Conservation (phyloP, 768 basidiomycete genomes). For the Pulveroboletus sp. region DNA sequence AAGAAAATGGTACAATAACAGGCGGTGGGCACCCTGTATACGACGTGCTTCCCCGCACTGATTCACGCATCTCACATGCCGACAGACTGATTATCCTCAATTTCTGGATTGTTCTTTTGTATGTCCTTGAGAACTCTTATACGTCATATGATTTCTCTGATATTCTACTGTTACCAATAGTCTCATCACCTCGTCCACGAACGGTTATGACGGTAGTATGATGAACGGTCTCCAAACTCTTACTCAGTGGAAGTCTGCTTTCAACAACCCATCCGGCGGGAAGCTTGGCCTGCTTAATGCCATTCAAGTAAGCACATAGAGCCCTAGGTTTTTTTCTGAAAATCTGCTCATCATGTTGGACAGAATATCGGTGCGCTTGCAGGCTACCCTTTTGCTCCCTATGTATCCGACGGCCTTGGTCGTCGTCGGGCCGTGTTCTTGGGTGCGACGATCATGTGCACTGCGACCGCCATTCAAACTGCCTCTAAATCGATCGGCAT, state of each 20-base stretch:
- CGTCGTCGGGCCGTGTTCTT: conserved; percentile 62
- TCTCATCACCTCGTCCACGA: conserved; percentile 71
- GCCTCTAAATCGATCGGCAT: conserved; percentile 68
- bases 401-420: conserved; percentile 67
- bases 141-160: background rate
- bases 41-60: background rate
- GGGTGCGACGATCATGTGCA: conserved; percentile 64
- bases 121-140: conserved; percentile 15
- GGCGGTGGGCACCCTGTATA: conserved; percentile 39
- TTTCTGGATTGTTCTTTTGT: conserved; percentile 67
- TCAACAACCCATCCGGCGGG: conserved; percentile 51
- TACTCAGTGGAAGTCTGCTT: conserved; percentile 57
- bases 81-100: conserved; percentile 57
- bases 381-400: conserved; percentile 67
- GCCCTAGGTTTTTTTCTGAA: background rate
- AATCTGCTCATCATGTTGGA: background rate
- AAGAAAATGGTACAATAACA: conserved; percentile 76
- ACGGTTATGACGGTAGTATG: conserved; percentile 74
- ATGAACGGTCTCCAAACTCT: conserved; percentile 78
- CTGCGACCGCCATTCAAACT: conserved; percentile 63
- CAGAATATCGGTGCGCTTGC: conserved; percentile 69
- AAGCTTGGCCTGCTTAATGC: conserved; percentile 68
- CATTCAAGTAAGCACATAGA: conserved; percentile 49
- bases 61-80: background rate
- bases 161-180: conserved; percentile 26